phyloP scores from a whole-genome alignment of 2,329 filamentous ascomycete genomes.

The Curvularia sp. region DNA sequence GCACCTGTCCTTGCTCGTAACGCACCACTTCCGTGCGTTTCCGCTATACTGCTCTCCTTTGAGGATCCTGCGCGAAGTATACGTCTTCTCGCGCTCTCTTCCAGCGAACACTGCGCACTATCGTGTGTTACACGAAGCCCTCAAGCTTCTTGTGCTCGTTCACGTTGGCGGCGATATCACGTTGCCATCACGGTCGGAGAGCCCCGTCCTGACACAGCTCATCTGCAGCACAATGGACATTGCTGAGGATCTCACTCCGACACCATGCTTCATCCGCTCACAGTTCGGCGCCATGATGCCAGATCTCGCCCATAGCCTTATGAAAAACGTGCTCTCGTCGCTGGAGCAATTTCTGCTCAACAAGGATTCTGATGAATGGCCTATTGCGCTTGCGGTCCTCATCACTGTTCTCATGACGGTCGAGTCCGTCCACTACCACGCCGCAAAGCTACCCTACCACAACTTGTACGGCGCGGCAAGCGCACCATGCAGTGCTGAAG shows the following conservation, averaged over 20 bases:
- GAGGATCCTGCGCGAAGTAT: slow-evolving; percentile 45
- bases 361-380: slow-evolving; percentile 44
- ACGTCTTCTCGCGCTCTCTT: slow-evolving; percentile 42
- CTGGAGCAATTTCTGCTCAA: slow-evolving; percentile 44
- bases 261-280: slow-evolving; percentile 51
- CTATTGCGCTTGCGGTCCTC: slow-evolving; percentile 43
- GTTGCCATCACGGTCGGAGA: slow-evolving; percentile 29
- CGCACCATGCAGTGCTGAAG: slow-evolving; percentile 8
- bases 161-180: slow-evolving; percentile 51
- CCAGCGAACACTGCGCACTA: slow-evolving; percentile 24
- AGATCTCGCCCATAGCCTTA: slow-evolving; percentile 38
- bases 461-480: slow-evolving; percentile 13
- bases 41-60: slow-evolving; percentile 46
- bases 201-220: slow-evolving; percentile 28
- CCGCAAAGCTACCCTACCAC: slow-evolving; percentile 48
- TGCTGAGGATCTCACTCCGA: slow-evolving; percentile 28
- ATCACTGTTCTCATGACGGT: slow-evolving; percentile 49
- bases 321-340: slow-evolving; percentile 43
- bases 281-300: slow-evolving; percentile 50
- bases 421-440: slow-evolving; percentile 51
- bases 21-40: slow-evolving; percentile 45
- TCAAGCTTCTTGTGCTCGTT: slow-evolving; percentile 51
- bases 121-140: slow-evolving; percentile 41
- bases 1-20: slow-evolving; percentile 45
- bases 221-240: slow-evolving; percentile 30